These are phyloP conservation scores for Chamaecrista fasciculata DNA, from an alignment of 306 rosid species.

Conservation along the genomic window DNA sequence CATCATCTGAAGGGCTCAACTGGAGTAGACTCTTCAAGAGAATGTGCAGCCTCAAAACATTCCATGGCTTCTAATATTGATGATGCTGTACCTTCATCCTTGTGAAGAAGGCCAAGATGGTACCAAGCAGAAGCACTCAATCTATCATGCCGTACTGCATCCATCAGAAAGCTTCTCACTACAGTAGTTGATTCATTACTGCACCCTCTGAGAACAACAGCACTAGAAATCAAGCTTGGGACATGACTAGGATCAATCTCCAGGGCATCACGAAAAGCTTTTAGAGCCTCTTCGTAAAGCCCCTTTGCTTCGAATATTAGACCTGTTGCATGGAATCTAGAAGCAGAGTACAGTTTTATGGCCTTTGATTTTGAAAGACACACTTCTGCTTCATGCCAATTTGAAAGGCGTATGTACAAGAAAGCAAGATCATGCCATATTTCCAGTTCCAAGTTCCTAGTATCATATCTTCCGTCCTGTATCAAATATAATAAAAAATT, in stretches of 20 bases:
- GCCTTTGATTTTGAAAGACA: slow-evolving; percentile 64
- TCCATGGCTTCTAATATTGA: slow-evolving; percentile 63
- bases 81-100: slow-evolving; percentile 48
- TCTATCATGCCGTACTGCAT: slow-evolving; percentile 61
- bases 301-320: slow-evolving; percentile 62
- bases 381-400: slow-evolving; percentile 76
- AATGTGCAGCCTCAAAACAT: slow-evolving; percentile 73
- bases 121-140: slow-evolving; percentile 75
- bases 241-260: slow-evolving; percentile 64
- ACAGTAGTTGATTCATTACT: slow-evolving; percentile 36
- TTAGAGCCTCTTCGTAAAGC: slow-evolving; percentile 62
- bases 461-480: slow-evolving; percentile 51
- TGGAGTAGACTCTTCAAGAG: slow-evolving; percentile 76
- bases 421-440: slow-evolving; percentile 83
- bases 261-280: slow-evolving; percentile 56
- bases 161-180: slow-evolving; percentile 64
- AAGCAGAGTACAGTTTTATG: slow-evolving; percentile 54
- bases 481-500: not conserved
- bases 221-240: slow-evolving; percentile 65
- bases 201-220: slow-evolving; percentile 52
- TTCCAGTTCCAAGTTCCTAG: slow-evolving; percentile 69
- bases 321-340: slow-evolving; percentile 71
- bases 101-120: slow-evolving; percentile 70
- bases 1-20: slow-evolving; percentile 77
- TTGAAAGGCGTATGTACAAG: slow-evolving; percentile 60